Percentiles rank a stretch among this genome's conserved stretches.
phyloP scores from a whole-genome alignment of 441 rosid species.

The Erodium chrysanthum region DNA sequence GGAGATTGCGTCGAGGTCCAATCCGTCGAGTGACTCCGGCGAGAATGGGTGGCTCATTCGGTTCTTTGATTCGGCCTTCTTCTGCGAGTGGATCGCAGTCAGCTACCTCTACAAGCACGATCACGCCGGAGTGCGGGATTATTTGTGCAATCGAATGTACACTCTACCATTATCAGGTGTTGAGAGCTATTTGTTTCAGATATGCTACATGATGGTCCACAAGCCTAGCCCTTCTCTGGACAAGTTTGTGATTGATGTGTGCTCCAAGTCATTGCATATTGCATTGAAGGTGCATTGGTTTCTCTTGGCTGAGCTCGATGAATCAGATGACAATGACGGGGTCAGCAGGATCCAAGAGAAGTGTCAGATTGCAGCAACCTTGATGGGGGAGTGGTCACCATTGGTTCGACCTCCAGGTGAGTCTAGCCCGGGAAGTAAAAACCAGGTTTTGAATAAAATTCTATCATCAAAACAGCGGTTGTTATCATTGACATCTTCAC shows the following conservation, averaged over 20 bases:
- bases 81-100: conserved; percentile 99
- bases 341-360: conserved; percentile 89
- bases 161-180: conserved; percentile 79
- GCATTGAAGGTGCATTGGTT: conserved; percentile 97
- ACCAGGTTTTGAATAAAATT: conserved; percentile 72
- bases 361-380: conserved; percentile 91
- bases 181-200: conserved; percentile 89
- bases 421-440: conserved; percentile 73
- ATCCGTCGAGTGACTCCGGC: conserved; percentile 57
- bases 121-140: conserved; percentile 85
- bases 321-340: conserved; percentile 90
- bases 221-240: conserved; percentile 97
- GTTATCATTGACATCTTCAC: conserved; percentile 55
- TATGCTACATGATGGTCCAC: conserved; percentile 87
- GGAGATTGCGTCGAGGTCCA: conserved; percentile 60
- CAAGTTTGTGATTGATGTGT: conserved; percentile 88
- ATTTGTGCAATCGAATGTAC: conserved; percentile 95
- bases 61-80: conserved; percentile 91
- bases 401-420: conserved; percentile 46
- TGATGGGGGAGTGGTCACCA: conserved; percentile 93
- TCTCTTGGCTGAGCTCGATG: conserved; percentile 91
- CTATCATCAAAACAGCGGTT: conserved; percentile 80
- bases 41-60: conserved; percentile 96
- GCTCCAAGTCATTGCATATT: conserved; percentile 72
- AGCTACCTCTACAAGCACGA: conserved; percentile 97